Percentiles rank a stretch among this genome's conserved stretches.
Evolutionary conservation across 2,329 filamentous ascomycete genomes (phyloP).

Genomic region (Aspergillus flavus): DNA sequence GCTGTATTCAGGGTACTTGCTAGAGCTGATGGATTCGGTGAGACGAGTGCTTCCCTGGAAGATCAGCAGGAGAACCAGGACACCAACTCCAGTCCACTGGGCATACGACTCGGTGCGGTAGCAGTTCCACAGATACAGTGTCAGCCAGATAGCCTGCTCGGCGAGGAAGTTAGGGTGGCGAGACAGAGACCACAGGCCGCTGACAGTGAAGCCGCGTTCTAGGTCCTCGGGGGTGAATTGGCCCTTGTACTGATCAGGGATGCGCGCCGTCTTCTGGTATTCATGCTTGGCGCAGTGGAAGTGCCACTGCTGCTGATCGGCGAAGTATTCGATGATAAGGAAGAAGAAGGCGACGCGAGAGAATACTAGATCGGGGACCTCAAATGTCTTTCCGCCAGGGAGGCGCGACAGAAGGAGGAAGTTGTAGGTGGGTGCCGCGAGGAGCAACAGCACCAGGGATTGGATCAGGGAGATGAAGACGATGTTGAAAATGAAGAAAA

Average conservation of each 20-base stretch:
- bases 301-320: conserved; percentile 91
- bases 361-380: conserved; percentile 63
- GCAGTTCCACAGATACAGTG: conserved; percentile 86
- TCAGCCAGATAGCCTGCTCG: conserved; percentile 88
- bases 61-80: conserved; percentile 70
- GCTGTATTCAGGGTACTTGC: conserved; percentile 86
- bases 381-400: conserved; percentile 55
- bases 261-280: conserved; percentile 73
- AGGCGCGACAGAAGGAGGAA: conserved; percentile 73
- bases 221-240: conserved; percentile 71
- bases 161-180: conserved; percentile 94
- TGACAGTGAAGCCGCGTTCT: conserved; percentile 84
- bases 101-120: conserved; percentile 69
- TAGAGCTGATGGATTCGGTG: conserved; percentile 76
- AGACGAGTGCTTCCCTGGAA: conserved; percentile 90
- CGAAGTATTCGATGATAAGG: conserved; percentile 72
- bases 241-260: conserved; percentile 57
- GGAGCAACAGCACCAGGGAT: conserved; percentile 75
- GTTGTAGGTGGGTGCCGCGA: conserved; percentile 81
- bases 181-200: conserved; percentile 83
- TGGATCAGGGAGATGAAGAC: conserved; percentile 87
- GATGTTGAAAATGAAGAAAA: conserved; percentile 84
- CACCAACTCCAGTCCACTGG: conserved; percentile 78
- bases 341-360: conserved; percentile 58
- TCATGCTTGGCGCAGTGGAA: conserved; percentile 80